phyloP scores from a whole-genome alignment of 2,329 filamentous ascomycete genomes.

The Metarhizium album region DNA sequence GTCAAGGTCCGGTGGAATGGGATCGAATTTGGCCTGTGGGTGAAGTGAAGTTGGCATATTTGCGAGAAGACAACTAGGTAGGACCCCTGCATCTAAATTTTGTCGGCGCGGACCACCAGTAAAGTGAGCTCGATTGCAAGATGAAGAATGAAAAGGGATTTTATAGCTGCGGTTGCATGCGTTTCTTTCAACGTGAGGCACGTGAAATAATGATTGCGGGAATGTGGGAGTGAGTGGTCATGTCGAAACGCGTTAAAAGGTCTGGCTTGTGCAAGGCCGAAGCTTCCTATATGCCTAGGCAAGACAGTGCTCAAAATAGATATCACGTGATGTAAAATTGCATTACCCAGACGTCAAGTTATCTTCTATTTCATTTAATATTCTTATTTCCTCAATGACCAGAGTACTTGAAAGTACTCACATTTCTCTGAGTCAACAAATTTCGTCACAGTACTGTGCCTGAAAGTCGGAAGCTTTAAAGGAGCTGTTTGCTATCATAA shows the following conservation, averaged over 20 bases:
- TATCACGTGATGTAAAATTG: not conserved
- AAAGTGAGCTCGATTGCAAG: not conserved
- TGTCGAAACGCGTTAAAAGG: too few relatives aligned
- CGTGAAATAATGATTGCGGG: not conserved
- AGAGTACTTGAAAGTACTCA: not conserved
- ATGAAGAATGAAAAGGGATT: not conserved
- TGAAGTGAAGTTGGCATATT: constrained; percentile 65
- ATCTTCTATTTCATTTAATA: too few relatives aligned
- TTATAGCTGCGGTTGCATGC: not conserved
- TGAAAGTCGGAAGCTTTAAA: not conserved
- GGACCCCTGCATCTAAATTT: not conserved
- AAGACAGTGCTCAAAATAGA: too few relatives aligned
- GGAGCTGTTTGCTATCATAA: not conserved
- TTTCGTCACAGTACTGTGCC: not conserved
- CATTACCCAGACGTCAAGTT: too few relatives aligned
- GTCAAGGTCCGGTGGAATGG: constrained; percentile 78
- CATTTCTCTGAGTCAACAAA: not conserved
- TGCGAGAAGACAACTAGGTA: constrained; percentile 3
- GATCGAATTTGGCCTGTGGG: constrained; percentile 83
- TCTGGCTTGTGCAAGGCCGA: too few relatives aligned
- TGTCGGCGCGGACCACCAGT: not conserved
- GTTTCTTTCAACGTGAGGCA: not conserved
- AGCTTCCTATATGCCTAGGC: too few relatives aligned
- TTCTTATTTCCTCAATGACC: not conserved
- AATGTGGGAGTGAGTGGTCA: not conserved